Conservation (phyloP, 169 alveolate genomes). For the Eimeria zaria region DNA sequence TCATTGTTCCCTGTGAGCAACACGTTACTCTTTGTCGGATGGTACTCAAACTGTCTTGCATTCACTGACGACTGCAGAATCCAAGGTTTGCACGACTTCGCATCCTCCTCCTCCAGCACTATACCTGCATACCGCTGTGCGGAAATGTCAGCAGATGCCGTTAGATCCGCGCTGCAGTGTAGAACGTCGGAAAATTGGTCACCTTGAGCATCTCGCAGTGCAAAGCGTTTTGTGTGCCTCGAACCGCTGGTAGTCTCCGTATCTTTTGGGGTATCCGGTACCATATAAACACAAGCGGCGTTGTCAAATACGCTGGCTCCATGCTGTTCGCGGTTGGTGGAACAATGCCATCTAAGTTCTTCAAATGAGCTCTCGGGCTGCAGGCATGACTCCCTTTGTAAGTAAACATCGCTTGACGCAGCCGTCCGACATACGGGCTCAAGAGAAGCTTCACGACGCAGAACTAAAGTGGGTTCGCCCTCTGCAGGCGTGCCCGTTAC, state of each 20-base stretch:
- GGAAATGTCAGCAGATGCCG: neutral
- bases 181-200: neutral
- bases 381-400: slow-evolving; percentile 1
- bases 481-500: slow-evolving; percentile 44
- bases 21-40: slow-evolving; percentile 74
- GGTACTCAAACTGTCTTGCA: slow-evolving; percentile 88
- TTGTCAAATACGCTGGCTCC: neutral
- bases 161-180: neutral
- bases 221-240: neutral
- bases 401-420: neutral
- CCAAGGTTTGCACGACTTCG: slow-evolving; percentile 42
- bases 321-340: neutral
- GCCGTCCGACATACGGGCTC: slow-evolving; percentile 15
- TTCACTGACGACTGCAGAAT: slow-evolving; percentile 75
- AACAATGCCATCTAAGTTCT: neutral
- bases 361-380: neutral
- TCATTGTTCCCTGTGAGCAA: slow-evolving; percentile 85
- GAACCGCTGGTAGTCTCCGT: neutral
- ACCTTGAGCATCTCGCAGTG: neutral
- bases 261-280: neutral
- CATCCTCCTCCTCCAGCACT: slow-evolving; percentile 17
- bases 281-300: neutral
- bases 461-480: slow-evolving; percentile 39
- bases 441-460: slow-evolving; percentile 67
- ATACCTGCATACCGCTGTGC: slow-evolving; percentile 49